Base-by-base conservation (phyloP, 768 basidiomycete genomes). In the Mycena amicta region DNA sequence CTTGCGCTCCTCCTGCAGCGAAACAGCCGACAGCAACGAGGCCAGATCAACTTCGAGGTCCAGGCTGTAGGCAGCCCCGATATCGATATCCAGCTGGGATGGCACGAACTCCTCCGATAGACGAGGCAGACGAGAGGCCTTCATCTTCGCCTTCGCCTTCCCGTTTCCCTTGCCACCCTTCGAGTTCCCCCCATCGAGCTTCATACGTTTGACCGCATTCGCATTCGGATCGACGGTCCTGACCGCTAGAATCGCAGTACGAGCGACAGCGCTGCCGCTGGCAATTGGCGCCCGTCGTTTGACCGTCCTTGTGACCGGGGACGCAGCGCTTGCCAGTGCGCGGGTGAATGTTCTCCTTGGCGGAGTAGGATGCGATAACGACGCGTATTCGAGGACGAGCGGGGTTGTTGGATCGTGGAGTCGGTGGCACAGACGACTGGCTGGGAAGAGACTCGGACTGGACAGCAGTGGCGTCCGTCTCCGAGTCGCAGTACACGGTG, bases 31-130 rank as follows among this genome's bases (percentile, higher is more conserved):
- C 12, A 49, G 26, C 25, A 49, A 15, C 26, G 25, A 5, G 15
- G 47, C 47, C 12, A 49, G 27, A 49, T 49, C 47, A 20, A 49
- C 47, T 8, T 49, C 47, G 6, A 26, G 11, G 12, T 49, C 27
- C 25, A 49, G 26, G 6, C 47, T 23, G 47, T 49, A 49, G 4
- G 47, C 47, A 20, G 13, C 47, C 8, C 6, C 47, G 47, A 49
- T 15, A 23, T 49, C 47, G n/a, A n/a, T n/a, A n/a, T n/a, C n/a
- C n/a, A n/a, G n/a, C 6, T 12, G 12, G 5, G 47, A 13, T 4
- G 47, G 47, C 6, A 49, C 27, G 26, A 49, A 49, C 47, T 49
- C 47, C 47, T 49, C 47, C 47, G 47, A 49, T 4, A 49, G 47
- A 20, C 47, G 47, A 13, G 47, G 47, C 5, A 49, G 47, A 8